These are phyloP conservation scores for Grosmannia clavigera DNA, from an alignment of 2,329 filamentous ascomycete genomes.

Conservation along the genomic window DNA sequence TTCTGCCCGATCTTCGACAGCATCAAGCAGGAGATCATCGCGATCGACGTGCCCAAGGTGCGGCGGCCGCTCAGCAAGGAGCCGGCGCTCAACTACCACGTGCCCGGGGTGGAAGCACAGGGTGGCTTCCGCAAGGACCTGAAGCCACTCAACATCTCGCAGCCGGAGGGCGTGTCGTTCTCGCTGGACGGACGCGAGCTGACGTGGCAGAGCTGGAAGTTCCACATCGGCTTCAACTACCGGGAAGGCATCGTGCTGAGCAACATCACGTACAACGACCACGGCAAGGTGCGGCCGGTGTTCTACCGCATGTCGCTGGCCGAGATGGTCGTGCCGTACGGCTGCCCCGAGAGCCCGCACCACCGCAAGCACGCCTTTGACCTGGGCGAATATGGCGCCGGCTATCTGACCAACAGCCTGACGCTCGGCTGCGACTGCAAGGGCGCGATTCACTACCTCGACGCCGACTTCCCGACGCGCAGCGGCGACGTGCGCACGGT, in stretches of 20 bases:
- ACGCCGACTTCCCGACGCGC: slow-evolving; percentile 71
- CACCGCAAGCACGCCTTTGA: slow-evolving; percentile 75
- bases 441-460: slow-evolving; percentile 82
- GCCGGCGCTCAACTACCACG: slow-evolving; percentile 67
- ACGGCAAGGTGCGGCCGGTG: slow-evolving; percentile 60
- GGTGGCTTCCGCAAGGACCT: slow-evolving; percentile 68
- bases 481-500: slow-evolving; percentile 65
- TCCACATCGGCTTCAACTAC: slow-evolving; percentile 93
- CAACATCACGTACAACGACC: slow-evolving; percentile 83
- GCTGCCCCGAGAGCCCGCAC: slow-evolving; percentile 68
- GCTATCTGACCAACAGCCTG: slow-evolving; percentile 73
- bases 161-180: slow-evolving; percentile 78
- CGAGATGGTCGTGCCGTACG: slow-evolving; percentile 90
- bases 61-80: slow-evolving; percentile 63
- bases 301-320: slow-evolving; percentile 84
- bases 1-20: slow-evolving; percentile 89
- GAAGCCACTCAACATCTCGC: slow-evolving; percentile 65
- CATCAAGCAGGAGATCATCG: slow-evolving; percentile 64
- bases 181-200: slow-evolving; percentile 50
- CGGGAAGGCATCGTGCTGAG: slow-evolving; percentile 82
- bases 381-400: slow-evolving; percentile 60
- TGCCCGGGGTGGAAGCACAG: slow-evolving; percentile 55
- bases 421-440: slow-evolving; percentile 76
- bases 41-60: slow-evolving; percentile 71
- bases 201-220: slow-evolving; percentile 86